Conservation (phyloP, 1,284 basidiomycete species). For the Microbotryomycetes sp. region DNA sequence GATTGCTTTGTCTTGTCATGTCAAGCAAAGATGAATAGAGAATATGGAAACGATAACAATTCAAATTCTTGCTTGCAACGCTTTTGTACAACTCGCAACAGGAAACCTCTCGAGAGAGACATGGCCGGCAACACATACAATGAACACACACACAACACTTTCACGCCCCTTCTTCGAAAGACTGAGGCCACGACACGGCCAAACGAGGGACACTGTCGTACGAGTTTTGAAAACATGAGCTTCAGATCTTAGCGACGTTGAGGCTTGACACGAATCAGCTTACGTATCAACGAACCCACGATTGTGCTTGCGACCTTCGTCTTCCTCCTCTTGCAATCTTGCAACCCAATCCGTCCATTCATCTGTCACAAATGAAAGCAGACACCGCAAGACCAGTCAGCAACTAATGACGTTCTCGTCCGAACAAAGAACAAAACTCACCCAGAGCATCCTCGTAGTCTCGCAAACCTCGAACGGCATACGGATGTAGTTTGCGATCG, state of each 20-base stretch:
- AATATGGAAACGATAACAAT: too few relatives aligned
- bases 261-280: neutral
- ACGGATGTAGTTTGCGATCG: conserved; percentile 44
- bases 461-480: conserved; percentile 47
- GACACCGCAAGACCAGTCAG: neutral
- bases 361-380: neutral
- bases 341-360: conserved; percentile 34
- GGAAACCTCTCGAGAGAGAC: too few relatives aligned
- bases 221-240: too few relatives aligned
- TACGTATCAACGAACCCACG: conserved; percentile 10
- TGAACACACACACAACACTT: neutral
- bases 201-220: neutral
- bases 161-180: neutral
- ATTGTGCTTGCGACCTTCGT: conserved; percentile 3
- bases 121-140: too few relatives aligned
- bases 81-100: too few relatives aligned
- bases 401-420: too few relatives aligned
- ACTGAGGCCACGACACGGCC: neutral
- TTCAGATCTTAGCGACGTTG: too few relatives aligned
- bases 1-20: too few relatives aligned
- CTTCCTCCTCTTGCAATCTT: conserved; percentile 27
- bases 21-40: too few relatives aligned
- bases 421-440: conserved; percentile 33
- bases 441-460: conserved; percentile 49
- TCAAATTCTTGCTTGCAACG: too few relatives aligned